Percentiles rank a stretch among this genome's conserved stretches.
These are phyloP conservation scores for Setomelanomma holmii DNA, from an alignment of 2,329 filamentous ascomycete genomes.

Conservation along the genomic window DNA sequence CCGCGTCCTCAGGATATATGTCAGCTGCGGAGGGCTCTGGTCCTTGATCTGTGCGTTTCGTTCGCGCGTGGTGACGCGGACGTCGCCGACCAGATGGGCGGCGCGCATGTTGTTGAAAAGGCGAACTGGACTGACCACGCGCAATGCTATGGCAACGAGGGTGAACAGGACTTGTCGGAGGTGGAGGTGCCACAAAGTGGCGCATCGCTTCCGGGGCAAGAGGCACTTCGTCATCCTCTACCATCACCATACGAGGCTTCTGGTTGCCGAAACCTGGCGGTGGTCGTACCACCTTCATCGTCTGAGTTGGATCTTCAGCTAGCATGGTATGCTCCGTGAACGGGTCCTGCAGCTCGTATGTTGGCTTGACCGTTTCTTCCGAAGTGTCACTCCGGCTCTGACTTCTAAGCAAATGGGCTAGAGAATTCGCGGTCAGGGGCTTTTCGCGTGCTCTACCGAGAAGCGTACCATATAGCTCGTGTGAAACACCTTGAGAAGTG, in stretches of 20 bases:
- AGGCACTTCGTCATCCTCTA: conserved; percentile 3
- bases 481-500: conserved; percentile 1
- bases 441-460: conserved; percentile 26
- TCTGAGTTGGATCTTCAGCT: neutral
- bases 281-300: conserved; percentile 11
- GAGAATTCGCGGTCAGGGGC: conserved; percentile 26
- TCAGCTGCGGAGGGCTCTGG: conserved; percentile 39
- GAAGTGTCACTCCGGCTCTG: conserved; percentile 1
- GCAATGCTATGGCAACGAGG: neutral
- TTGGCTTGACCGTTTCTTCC: neutral
- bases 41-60: conserved; percentile 38
- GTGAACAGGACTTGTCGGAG: too few species aligned
- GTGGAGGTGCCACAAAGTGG: too few species aligned
- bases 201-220: neutral
- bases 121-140: conserved; percentile 1
- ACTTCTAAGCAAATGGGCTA: conserved; percentile 20
- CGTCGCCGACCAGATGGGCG: conserved; percentile 4
- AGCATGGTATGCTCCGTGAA: neutral
- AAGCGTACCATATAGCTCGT: conserved; percentile 25
- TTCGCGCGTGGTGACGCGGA: conserved; percentile 14
- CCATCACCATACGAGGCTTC: conserved; percentile 9
- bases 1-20: conserved; percentile 41
- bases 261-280: conserved; percentile 17
- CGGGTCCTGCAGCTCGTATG: neutral
- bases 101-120: conserved; percentile 7